These are phyloP conservation scores for Schoenoplectus tabernaemontani DNA, from an alignment of 202 grass and related monocot species.

Conservation along the genomic window DNA sequence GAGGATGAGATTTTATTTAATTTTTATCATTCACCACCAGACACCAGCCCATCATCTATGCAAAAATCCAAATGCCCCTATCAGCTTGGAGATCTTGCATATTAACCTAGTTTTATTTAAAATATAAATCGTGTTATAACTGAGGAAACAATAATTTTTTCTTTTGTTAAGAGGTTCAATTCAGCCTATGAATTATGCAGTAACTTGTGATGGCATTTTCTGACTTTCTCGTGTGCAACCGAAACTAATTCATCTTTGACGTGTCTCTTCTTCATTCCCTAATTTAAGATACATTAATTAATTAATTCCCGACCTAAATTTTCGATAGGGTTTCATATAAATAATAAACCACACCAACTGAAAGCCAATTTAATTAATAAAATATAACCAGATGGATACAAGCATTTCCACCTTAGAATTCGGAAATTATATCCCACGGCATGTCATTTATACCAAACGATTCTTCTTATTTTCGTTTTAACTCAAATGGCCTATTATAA, in stretches of 20 bases:
- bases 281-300: background rate
- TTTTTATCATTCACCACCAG: no score
- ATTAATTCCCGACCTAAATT: background rate
- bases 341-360: background rate
- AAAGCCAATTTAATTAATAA: background rate
- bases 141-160: background rate
- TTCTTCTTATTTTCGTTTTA: background rate
- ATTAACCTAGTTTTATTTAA: no score
- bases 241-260: background rate
- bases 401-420: background rate
- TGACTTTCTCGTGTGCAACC: background rate
- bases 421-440: background rate
- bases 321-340: background rate
- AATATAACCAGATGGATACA: background rate
- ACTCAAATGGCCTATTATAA: background rate
- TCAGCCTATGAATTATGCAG: background rate
- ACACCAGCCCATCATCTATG: no score
- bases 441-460: background rate
- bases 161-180: background rate
- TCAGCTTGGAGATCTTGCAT: no score
- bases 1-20: no score
- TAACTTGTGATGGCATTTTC: background rate
- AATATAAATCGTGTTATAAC: background rate
- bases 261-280: background rate
- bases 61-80: no score